Evolutionary conservation across 306 rosid species (phyloP), one percentile per base, ranked within the genome.

Genomic region (Vigna nakashimae): DNA sequence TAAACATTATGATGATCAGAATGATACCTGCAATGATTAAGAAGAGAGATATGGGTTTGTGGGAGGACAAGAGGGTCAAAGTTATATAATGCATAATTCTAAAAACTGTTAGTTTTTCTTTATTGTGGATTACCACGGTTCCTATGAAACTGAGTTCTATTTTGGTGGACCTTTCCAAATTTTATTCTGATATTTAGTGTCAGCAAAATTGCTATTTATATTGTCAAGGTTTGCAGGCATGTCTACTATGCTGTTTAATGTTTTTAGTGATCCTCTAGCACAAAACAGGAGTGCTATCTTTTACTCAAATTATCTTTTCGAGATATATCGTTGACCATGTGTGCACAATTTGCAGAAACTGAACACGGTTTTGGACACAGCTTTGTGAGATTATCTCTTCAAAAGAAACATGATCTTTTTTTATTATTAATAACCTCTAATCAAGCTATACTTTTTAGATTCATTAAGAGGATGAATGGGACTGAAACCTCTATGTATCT

Each of bases 211-310:
- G 51, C 60, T 48, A 49, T 18, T 55, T 75, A 14, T 76, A 36
- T 28, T 57, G 77, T 67, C 30, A 45, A 36, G 78, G 42, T 53
- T 84, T 53, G 66, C 42, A 57, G 16, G 64, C 36, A 57, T 57
- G 36, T 12, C n/a, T 2, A 57, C 36, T 2, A 57, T 26, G 40
- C 9, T 58, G 26, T 59, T 26, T 60, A 53, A 50, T 66, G 46
- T 45, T 65, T 66, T 52, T 45, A 76, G 62, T 42, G 60, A 30
- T 60, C 80, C 74, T 26, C 65, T 55, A 46, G 62, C 52, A 48
- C 72, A 65, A 48, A 60, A 78, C 69, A 30, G 49, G 71, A 66
- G 55, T 70, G 75, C 48, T 65, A 73, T 82, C 82, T 43, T 77
- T 57, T 57, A 3, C 45, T 65, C 3, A 10, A 65, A 3, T 65